phyloP scores from a whole-genome alignment of 768 basidiomycete species.

The Lactifluus subvellereus region DNA sequence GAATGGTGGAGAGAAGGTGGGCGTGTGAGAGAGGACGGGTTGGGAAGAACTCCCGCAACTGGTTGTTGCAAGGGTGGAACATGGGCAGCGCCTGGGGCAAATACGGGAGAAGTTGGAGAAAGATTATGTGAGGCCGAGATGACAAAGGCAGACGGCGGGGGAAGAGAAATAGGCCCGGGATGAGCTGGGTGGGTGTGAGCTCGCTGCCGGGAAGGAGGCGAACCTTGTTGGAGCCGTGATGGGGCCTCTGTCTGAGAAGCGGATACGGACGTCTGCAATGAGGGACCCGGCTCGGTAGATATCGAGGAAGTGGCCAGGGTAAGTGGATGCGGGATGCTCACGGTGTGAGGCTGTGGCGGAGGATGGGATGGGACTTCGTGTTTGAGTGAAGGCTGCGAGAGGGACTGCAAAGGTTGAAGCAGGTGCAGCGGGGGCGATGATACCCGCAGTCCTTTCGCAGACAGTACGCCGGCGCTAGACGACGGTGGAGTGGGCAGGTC shows the following conservation, averaged over 20 bases:
- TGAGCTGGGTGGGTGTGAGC: slow-evolving; percentile 42
- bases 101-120: slow-evolving; percentile 27
- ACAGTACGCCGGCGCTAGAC: slow-evolving; percentile 18
- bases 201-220: slow-evolving; percentile 23
- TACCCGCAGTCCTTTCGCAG: slow-evolving; percentile 12
- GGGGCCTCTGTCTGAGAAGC: slow-evolving; percentile 4
- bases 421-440: slow-evolving; percentile 14
- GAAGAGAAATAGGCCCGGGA: slow-evolving; percentile 66
- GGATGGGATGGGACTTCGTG: slow-evolving; percentile 7
- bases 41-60: background rate
- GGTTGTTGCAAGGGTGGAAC: slow-evolving; percentile 16
- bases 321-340: background rate
- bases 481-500: slow-evolving; percentile 23
- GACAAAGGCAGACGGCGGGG: slow-evolving; percentile 46
- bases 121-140: slow-evolving; percentile 36
- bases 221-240: slow-evolving; percentile 17
- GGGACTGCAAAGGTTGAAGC: slow-evolving; percentile 3
- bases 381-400: slow-evolving; percentile 3
- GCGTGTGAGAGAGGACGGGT: slow-evolving; percentile 22
- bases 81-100: slow-evolving; percentile 23
- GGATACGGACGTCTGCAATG: background rate
- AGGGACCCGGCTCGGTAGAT: background rate
- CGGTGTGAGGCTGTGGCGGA: background rate
- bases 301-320: background rate
- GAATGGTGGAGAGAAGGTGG: slow-evolving; percentile 31